Base-by-base conservation (phyloP, 768 basidiomycete genomes). In the Boletellus emodensis region DNA sequence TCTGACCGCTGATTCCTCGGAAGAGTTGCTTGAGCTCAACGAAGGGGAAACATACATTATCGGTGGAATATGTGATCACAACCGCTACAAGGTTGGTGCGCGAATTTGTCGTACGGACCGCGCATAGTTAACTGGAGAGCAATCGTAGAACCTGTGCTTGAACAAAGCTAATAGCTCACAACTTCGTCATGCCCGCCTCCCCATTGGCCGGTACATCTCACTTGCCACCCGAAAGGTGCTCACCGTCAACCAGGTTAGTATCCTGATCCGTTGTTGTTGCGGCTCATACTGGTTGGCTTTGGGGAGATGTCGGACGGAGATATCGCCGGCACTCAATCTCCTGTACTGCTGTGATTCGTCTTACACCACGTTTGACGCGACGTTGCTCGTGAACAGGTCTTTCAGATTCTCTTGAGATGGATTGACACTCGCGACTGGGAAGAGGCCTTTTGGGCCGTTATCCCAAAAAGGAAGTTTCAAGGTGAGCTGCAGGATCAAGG, bases 61-160 rank as follows among this genome's bases (percentile, higher is more conserved):
- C 46, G 95, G 95, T 40, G 95, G 94, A 6, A 87, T 99, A 58
- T 87, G 86, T 52, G 96, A 99, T 68, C 90, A 88, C 63, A 99
- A 99, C 71, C 87, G 95, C 38, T 90, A 94, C 75, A 97, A 95
- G 81, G 95, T 83, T 33, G 42, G 51, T 41, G 22, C 14, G 26
- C 42, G 30, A 20, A 28, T 32, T 20, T 42, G 14, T 53, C 46
- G 6, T 36, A 36, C 35, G 22, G 26, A 36, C 39, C 24, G 34
- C 42, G 17, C 35, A 37, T 28, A 26, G 2, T 54, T 57, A 45
- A 63, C 48, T 52, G 46, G 48, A 53, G 42, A 39, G 32, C 53
- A 50, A 44, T 40, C 50, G 36, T 64, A 98, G 92, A 87, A 85
- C 66, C 77, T 98, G 32, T 98, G 95, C 65, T 75, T 89, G 49